Evolutionary conservation across 208 protist species (phyloP).

Genomic region (Trichomonas tenax): DNA sequence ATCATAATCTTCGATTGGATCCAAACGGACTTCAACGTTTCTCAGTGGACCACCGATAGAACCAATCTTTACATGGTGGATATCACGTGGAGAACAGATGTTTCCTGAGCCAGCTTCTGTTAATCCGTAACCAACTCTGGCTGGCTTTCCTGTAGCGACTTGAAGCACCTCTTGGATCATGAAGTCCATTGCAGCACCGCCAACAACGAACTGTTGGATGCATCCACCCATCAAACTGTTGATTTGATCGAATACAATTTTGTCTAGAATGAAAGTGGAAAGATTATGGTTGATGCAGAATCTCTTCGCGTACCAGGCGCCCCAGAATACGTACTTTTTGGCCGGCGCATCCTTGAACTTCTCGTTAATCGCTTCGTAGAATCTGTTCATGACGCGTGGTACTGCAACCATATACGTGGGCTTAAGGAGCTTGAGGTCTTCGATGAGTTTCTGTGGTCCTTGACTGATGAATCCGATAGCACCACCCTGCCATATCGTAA

Average conservation of each 20-base stretch:
- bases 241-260: neutral
- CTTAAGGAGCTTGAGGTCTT: slow-evolving; percentile 48
- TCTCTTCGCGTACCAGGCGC: neutral
- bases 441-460: slow-evolving; percentile 44
- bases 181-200: neutral
- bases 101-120: neutral
- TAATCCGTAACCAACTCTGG: neutral
- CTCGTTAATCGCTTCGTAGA: slow-evolving; percentile 51
- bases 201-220: neutral
- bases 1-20: neutral
- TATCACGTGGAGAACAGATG: neutral
- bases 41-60: neutral
- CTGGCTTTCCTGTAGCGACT: neutral
- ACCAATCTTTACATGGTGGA: neutral
- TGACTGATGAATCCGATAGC: slow-evolving; percentile 49
- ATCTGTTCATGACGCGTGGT: slow-evolving; percentile 50
- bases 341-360: slow-evolving; percentile 22
- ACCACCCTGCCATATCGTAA: slow-evolving; percentile 7
- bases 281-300: neutral
- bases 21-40: neutral
- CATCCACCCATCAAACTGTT: neutral
- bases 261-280: neutral
- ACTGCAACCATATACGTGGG: slow-evolving; percentile 54
- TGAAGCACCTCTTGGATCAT: neutral
- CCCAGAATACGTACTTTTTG: neutral